Conservation (phyloP, 148 eudicot genomes). For the Amaranthus palmeri region DNA sequence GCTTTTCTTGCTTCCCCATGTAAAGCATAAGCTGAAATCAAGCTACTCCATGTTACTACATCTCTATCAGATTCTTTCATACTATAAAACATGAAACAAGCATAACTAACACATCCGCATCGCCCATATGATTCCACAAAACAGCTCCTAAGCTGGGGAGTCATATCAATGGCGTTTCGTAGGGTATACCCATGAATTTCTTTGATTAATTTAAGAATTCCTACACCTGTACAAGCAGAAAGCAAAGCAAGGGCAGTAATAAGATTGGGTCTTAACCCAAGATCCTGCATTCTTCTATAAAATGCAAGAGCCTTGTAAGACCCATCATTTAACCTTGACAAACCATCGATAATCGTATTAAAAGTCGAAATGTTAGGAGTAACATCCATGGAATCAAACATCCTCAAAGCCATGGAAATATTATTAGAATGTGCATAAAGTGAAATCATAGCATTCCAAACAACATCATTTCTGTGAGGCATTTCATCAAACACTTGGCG, state of each 20-base stretch:
- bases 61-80: constrained; percentile 45
- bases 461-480: constrained; percentile 35
- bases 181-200: constrained; percentile 40
- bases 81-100: constrained; percentile 29
- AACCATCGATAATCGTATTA: constrained; percentile 39
- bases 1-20: constrained; percentile 48
- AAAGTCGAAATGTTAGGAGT: constrained; percentile 39
- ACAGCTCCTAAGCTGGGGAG: constrained; percentile 45
- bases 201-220: constrained; percentile 33
- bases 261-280: constrained; percentile 35
- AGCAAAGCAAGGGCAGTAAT: constrained; percentile 48
- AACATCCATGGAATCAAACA: constrained; percentile 46
- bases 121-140: constrained; percentile 54
- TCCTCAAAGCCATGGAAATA: constrained; percentile 26
- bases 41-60: constrained; percentile 59
- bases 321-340: constrained; percentile 32
- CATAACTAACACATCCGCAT: constrained; percentile 41
- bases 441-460: constrained; percentile 55
- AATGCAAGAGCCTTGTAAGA: constrained; percentile 31
- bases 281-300: constrained; percentile 35
- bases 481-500: constrained; percentile 45
- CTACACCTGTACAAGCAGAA: constrained; percentile 35
- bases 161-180: constrained; percentile 29
- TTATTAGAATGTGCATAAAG: constrained; percentile 29
- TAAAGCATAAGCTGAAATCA: constrained; percentile 55